Conservation (phyloP, 2,329 filamentous ascomycete species). For the Penicillium frequentans region DNA sequence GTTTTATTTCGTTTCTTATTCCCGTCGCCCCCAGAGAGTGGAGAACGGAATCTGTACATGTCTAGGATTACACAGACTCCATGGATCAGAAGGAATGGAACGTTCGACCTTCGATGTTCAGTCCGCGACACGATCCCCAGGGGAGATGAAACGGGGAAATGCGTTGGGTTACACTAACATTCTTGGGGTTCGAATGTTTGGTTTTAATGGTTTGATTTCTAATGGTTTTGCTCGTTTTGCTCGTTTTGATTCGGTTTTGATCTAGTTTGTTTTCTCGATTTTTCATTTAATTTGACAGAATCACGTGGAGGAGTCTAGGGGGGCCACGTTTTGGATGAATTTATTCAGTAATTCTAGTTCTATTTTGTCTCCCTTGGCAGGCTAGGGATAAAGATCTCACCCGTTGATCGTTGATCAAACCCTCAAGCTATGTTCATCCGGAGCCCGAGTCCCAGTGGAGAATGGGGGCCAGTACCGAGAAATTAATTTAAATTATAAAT, state of each 20-base stretch:
- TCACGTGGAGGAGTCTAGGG: background rate
- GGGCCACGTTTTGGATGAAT: background rate
- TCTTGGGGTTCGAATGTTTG: background rate
- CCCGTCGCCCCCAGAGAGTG: background rate
- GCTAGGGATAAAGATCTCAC: constrained; percentile 31
- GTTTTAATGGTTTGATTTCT: too few species aligned
- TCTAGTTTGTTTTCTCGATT: background rate
- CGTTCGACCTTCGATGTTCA: constrained; percentile 4
- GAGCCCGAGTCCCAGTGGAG: constrained; percentile 6
- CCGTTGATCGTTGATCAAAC: constrained; percentile 13
- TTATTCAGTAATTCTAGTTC: background rate
- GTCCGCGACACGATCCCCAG: constrained; percentile 20
- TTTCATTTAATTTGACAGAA: background rate
- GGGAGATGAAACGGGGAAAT: constrained; percentile 22
- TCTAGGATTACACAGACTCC: too few species aligned
- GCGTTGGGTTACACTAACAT: constrained; percentile 21
- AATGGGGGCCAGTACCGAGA: background rate
- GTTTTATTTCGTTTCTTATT: constrained; percentile 9
- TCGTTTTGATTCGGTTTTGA: background rate
- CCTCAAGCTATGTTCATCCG: constrained; percentile 1
- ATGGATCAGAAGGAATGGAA: background rate
- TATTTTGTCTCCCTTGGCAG: constrained; percentile 13
- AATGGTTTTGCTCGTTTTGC: background rate
- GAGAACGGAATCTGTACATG: background rate
- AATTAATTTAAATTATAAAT: background rate